Conservation (phyloP, 352 stramenopile genomes). For the Pythium aristosporum region DNA sequence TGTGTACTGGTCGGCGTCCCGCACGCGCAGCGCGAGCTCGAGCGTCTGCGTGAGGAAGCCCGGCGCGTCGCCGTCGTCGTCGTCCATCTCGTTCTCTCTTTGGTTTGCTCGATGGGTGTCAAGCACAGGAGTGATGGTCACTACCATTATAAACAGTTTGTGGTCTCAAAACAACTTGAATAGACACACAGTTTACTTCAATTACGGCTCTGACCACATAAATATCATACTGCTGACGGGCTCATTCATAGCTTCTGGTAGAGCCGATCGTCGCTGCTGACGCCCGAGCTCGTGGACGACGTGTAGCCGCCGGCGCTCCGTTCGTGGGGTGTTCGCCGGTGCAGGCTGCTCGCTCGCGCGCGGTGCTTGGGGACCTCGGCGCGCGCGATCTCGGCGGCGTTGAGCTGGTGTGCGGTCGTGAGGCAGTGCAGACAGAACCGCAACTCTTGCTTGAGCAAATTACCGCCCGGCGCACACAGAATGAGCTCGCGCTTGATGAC, state of each 20-base stretch:
- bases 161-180: too few species aligned
- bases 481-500: constrained; percentile 10
- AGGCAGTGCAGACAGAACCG: constrained; percentile 10
- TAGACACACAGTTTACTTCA: too few species aligned
- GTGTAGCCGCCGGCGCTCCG: not conserved
- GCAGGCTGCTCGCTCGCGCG: not conserved
- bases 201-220: too few species aligned
- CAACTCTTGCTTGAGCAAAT: constrained; percentile 5
- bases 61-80: constrained; percentile 5
- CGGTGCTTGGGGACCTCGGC: not conserved
- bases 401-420: not conserved
- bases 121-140: not conserved
- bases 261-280: not conserved
- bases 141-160: too few species aligned
- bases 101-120: not conserved
- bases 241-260: not conserved
- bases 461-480: constrained; percentile 1
- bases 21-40: constrained; percentile 9
- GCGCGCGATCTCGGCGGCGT: constrained; percentile 1
- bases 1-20: constrained; percentile 7
- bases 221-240: too few species aligned
- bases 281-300: not conserved
- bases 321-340: not conserved
- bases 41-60: constrained; percentile 12
- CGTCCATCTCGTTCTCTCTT: constrained; percentile 2